Percentiles rank a stretch among this genome's conserved stretches.
Evolutionary conservation across 2,329 filamentous ascomycete species (phyloP).

Genomic region (Calonectria henricotiae): DNA sequence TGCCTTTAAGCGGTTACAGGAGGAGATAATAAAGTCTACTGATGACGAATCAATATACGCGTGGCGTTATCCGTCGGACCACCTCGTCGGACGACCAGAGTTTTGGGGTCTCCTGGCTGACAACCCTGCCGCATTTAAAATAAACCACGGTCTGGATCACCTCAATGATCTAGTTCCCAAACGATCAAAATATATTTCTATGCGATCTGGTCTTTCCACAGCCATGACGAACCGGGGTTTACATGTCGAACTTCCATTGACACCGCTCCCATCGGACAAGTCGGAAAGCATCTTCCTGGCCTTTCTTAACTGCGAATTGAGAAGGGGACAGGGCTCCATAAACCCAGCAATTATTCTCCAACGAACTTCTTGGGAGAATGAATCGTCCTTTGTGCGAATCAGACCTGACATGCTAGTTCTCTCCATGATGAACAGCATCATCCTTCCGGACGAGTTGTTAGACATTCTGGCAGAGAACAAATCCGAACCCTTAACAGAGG

Average conservation of each 20-base stretch:
- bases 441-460: conserved; percentile 49
- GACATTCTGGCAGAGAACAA: conserved; percentile 35
- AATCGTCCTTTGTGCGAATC: conserved; percentile 52
- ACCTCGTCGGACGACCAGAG: conserved; percentile 39
- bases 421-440: conserved; percentile 52
- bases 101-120: conserved; percentile 53
- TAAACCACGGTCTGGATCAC: conserved; percentile 41
- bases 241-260: conserved; percentile 50
- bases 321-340: conserved; percentile 46
- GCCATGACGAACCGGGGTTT: conserved; percentile 50
- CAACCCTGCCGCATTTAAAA: conserved; percentile 50
- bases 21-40: conserved; percentile 54
- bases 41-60: conserved; percentile 55
- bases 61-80: conserved; percentile 46
- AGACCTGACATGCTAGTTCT: conserved; percentile 49
- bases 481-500: conserved; percentile 37
- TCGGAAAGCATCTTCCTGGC: conserved; percentile 53
- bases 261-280: conserved; percentile 50
- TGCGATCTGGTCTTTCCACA: conserved; percentile 45
- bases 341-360: conserved; percentile 53
- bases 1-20: conserved; percentile 52
- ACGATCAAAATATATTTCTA: conserved; percentile 49
- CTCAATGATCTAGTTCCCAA: conserved; percentile 43
- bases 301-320: conserved; percentile 53
- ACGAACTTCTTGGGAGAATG: conserved; percentile 51